phyloP scores from a whole-genome alignment of 2,329 filamentous ascomycete genomes.

The Exophiala bonariae region DNA sequence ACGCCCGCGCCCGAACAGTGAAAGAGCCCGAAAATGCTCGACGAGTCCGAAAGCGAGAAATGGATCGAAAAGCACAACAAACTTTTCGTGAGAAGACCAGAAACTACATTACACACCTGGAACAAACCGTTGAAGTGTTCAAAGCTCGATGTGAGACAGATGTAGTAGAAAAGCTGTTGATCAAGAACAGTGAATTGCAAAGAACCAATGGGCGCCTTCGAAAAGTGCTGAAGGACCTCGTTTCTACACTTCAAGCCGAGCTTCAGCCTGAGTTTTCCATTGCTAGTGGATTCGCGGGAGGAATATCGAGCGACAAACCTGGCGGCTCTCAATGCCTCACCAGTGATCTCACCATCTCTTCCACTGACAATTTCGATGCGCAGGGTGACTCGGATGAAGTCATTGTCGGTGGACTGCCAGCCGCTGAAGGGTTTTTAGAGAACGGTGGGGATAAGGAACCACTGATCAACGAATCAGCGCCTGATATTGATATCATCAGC shows the following conservation, averaged over 20 bases:
- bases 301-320: background rate
- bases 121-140: background rate
- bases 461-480: background rate
- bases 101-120: conserved; percentile 1
- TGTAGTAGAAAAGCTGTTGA: background rate
- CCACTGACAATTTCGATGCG: background rate
- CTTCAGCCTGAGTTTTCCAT: background rate
- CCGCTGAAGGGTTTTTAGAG: background rate
- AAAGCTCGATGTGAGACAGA: background rate
- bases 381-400: background rate
- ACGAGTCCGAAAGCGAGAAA: background rate
- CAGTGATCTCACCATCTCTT: background rate
- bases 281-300: background rate
- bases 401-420: background rate
- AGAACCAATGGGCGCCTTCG: background rate
- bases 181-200: background rate
- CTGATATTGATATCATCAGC: background rate
- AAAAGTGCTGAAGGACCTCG: background rate
- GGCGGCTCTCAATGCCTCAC: background rate
- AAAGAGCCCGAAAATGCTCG: too few relatives aligned
- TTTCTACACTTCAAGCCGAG: background rate
- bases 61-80: background rate
- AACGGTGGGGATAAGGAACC: background rate
- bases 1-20: too few relatives aligned
- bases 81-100: background rate